Evolutionary conservation across 2,329 filamentous ascomycete genomes (phyloP).

Genomic region (Metarhizium guizhouense): DNA sequence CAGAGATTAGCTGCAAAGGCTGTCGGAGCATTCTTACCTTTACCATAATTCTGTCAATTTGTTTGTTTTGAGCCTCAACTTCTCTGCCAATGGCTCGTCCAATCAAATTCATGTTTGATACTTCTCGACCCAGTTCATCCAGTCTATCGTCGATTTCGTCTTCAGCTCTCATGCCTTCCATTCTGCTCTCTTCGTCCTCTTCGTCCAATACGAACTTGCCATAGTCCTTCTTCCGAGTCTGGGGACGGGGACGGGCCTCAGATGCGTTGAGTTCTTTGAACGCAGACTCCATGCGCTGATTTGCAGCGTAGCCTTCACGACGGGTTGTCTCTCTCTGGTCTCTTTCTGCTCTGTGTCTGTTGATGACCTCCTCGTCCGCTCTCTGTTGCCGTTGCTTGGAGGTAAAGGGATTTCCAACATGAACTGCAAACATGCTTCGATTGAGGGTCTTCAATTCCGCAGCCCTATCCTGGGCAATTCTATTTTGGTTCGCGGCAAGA

Average conservation of each 20-base stretch:
- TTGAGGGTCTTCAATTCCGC: slow-evolving; percentile 79
- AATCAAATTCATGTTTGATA: slow-evolving; percentile 62
- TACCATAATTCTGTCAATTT: slow-evolving; percentile 64
- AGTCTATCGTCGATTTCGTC: slow-evolving; percentile 47
- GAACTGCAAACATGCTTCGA: slow-evolving; percentile 82
- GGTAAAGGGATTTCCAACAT: slow-evolving; percentile 71
- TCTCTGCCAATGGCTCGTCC: slow-evolving; percentile 67
- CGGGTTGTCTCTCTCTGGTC: slow-evolving; percentile 57
- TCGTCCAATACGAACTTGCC: slow-evolving; percentile 72
- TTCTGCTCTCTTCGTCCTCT: slow-evolving; percentile 34
- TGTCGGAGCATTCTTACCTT: slow-evolving; percentile 48
- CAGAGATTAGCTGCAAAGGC: background rate
- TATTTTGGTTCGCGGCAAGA: slow-evolving; percentile 65
- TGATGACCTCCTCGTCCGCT: slow-evolving; percentile 60
- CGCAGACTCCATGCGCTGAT: slow-evolving; percentile 43
- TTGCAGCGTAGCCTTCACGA: slow-evolving; percentile 37
- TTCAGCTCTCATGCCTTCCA: slow-evolving; percentile 32
- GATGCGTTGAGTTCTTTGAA: slow-evolving; percentile 32
- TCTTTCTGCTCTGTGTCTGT: slow-evolving; percentile 57
- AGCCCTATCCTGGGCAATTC: slow-evolving; percentile 69
- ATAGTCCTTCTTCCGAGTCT: slow-evolving; percentile 30
- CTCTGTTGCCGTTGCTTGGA: slow-evolving; percentile 53
- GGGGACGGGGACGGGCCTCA: slow-evolving; percentile 16
- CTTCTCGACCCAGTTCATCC: slow-evolving; percentile 61
- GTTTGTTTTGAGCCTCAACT: slow-evolving; percentile 65